Conservation (phyloP, 441 rosid genomes). For the Croton setiger region DNA sequence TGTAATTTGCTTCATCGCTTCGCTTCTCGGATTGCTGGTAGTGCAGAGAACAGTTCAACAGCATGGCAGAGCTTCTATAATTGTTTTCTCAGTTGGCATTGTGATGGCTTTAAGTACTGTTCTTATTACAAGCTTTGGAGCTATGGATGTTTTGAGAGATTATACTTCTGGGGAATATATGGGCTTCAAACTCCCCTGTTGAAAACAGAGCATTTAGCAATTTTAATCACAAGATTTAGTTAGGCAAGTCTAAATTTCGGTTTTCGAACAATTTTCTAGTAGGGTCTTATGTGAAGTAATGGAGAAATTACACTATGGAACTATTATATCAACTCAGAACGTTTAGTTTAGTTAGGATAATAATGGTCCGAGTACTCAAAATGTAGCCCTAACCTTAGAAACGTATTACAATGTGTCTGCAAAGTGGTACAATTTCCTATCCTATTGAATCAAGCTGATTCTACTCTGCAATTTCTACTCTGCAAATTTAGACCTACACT, state of each 20-base stretch:
- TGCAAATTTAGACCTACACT: not conserved
- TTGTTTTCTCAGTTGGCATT: conserved; percentile 77
- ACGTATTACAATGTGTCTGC: too few relatives aligned
- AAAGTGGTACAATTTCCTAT: conserved; percentile 14
- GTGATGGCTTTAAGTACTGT: conserved; percentile 77
- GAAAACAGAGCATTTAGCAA: conserved; percentile 1
- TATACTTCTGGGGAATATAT: conserved; percentile 56
- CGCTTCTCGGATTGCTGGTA: conserved; percentile 67
- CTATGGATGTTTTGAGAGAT: conserved; percentile 65
- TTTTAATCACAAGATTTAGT: too few relatives aligned
- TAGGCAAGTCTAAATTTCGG: too few relatives aligned
- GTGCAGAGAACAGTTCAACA: conserved; percentile 55
- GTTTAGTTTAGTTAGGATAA: too few relatives aligned
- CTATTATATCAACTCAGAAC: too few relatives aligned
- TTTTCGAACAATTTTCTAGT: too few relatives aligned
- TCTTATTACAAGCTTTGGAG: conserved; percentile 72
- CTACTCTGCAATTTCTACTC: too few relatives aligned
- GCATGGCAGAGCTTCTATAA: conserved; percentile 77
- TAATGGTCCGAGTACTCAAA: too few relatives aligned
- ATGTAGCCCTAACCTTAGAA: too few relatives aligned
- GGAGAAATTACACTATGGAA: too few relatives aligned
- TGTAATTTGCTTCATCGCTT: conserved; percentile 44
- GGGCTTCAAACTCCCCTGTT: conserved; percentile 83
- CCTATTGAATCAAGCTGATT: not conserved
- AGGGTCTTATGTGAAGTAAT: too few relatives aligned